These are phyloP conservation scores for Huntiella abstrusa DNA, from an alignment of 2,329 filamentous ascomycete species.

Conservation along the genomic window DNA sequence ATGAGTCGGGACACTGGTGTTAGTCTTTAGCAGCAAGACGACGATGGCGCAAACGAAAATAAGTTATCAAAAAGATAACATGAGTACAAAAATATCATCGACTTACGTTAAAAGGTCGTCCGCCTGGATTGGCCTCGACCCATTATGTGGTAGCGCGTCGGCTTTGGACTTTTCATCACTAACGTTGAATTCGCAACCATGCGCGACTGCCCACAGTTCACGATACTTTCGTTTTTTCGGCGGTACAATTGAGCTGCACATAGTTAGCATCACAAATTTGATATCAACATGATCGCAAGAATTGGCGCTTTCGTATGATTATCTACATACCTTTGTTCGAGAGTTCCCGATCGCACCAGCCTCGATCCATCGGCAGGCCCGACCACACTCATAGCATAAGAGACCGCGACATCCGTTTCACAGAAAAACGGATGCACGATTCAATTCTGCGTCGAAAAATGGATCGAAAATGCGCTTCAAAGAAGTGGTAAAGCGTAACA, in stretches of 20 bases:
- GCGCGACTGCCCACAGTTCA: conserved; percentile 61
- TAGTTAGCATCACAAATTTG: conserved; percentile 26
- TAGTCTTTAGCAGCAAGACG: background rate
- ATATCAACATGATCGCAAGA: conserved; percentile 31
- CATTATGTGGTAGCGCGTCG: conserved; percentile 11
- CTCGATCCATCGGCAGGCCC: conserved; percentile 44
- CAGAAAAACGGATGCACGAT: conserved; percentile 35
- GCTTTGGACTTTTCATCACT: conserved; percentile 9
- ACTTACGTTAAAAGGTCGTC: conserved; percentile 11
- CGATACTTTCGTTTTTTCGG: conserved; percentile 83
- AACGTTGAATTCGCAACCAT: conserved; percentile 10
- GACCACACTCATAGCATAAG: conserved; percentile 55
- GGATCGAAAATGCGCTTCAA: conserved; percentile 8
- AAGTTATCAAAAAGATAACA: background rate
- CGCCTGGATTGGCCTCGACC: conserved; percentile 10
- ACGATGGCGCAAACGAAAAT: background rate
- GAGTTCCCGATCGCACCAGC: conserved; percentile 46
- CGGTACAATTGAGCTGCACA: conserved; percentile 48
- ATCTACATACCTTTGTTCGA: conserved; percentile 38
- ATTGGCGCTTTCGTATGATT: conserved; percentile 25
- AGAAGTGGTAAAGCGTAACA: conserved; percentile 7
- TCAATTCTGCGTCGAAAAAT: conserved; percentile 7
- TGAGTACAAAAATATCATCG: background rate
- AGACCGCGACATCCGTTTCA: conserved; percentile 52
- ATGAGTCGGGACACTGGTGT: background rate